Conservation (phyloP, 768 basidiomycete genomes). For the Neoboletus brunneissimus region DNA sequence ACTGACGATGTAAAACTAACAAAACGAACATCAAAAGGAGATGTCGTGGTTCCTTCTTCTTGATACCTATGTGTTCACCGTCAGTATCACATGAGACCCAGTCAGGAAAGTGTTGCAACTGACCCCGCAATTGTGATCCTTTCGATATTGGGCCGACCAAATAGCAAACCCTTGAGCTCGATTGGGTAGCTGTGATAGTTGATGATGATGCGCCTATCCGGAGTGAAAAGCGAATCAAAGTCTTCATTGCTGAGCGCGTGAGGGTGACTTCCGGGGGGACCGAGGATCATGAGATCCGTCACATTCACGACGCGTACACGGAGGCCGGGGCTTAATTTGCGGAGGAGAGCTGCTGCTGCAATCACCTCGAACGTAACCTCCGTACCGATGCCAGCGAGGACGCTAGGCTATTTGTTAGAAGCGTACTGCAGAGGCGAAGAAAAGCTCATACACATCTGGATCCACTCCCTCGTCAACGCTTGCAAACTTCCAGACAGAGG, state of each 20-base stretch:
- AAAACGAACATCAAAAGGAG: conserved; percentile 66
- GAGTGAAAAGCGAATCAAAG: conserved; percentile 72
- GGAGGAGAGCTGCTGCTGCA: conserved; percentile 77
- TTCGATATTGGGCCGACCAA: conserved; percentile 48
- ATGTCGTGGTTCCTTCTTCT: conserved; percentile 79
- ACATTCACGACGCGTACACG: conserved; percentile 88
- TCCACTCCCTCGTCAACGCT: conserved; percentile 68
- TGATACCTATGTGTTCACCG: conserved; percentile 38
- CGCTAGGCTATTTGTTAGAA: conserved; percentile 36
- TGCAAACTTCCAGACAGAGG: conserved; percentile 82
- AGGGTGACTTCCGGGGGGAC: conserved; percentile 66
- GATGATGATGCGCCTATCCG: conserved; percentile 65
- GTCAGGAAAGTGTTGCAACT: conserved; percentile 8
- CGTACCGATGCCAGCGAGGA: conserved; percentile 83
- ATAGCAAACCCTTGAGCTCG: conserved; percentile 65
- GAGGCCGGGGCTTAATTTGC: conserved; percentile 63
- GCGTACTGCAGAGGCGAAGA: neutral
- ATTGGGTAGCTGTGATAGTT: conserved; percentile 85
- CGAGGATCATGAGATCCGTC: conserved; percentile 84
- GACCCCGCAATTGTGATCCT: conserved; percentile 56
- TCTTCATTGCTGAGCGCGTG: conserved; percentile 62
- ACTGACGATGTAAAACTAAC: neutral
- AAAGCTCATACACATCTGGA: conserved; percentile 57
- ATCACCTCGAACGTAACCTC: conserved; percentile 90
- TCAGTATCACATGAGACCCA: neutral